Percentiles rank a stretch among this genome's conserved stretches.
These are phyloP conservation scores for Prunus mongolica DNA, from an alignment of 306 rosid genomes.

Conservation along the genomic window DNA sequence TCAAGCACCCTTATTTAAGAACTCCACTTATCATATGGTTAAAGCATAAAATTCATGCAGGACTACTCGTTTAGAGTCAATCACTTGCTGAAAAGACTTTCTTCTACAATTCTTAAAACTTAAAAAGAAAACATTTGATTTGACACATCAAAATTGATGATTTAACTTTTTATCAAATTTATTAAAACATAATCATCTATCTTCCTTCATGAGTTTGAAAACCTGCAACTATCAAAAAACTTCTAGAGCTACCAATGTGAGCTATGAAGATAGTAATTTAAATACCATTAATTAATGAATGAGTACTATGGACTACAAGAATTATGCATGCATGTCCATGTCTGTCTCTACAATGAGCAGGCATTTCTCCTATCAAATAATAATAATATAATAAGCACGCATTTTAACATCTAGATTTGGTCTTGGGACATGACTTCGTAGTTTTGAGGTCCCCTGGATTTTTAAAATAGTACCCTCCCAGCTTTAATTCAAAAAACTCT, in stretches of 20 bases:
- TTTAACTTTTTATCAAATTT: neutral
- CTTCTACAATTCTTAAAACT: neutral
- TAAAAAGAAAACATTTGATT: neutral
- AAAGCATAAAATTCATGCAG: neutral
- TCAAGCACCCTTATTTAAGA: neutral
- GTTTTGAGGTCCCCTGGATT: neutral
- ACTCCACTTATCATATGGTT: neutral
- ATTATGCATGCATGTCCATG: neutral
- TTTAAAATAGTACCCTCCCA: neutral
- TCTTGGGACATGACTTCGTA: neutral
- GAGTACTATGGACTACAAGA: neutral
- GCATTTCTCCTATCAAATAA: neutral
- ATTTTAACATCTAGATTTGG: neutral
- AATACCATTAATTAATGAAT: neutral
- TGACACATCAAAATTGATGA: neutral
- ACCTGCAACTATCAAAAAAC: neutral
- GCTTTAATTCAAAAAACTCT: neutral
- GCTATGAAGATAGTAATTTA: neutral
- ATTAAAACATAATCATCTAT: neutral
- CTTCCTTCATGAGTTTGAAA: neutral
- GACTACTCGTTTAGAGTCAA: neutral
- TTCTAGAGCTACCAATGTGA: neutral
- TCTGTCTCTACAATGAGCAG: neutral
- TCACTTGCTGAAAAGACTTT: neutral
- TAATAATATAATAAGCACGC: neutral